Base-by-base conservation (phyloP, 2,329 filamentous ascomycete species). In the Hypoxylon sp. region DNA sequence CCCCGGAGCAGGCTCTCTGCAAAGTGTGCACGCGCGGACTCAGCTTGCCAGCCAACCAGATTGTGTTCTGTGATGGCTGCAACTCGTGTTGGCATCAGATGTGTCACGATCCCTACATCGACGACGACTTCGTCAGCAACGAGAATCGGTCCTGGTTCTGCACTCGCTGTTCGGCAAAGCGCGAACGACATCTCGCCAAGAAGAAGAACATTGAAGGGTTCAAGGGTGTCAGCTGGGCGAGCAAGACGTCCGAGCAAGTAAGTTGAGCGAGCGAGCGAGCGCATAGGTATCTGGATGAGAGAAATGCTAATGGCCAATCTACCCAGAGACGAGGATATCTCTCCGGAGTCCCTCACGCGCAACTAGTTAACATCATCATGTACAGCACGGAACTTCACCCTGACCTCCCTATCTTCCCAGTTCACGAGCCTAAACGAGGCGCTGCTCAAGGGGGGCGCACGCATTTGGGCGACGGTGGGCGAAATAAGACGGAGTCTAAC, bases 61-160 rank as follows among this genome's bases (percentile, higher is more conserved):
- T 95, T 67, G 89, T 94, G 2, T 91, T 92, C 69, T 95, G 90
- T 73, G 89, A 93, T 70, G 85, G 85, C 11, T 95, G 90, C 74
- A 89, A 90, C 67, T 78, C 79, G 20, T 83, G 86, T 30, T 95
- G 90, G 81, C 90, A 95, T 70, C 89, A 91, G 68, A 83, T 84
- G 63, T 95, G 90, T 65, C 90, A 95, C 68, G 81, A 89, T 51
- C 90, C 90, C 1, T 80, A 81, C 6, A 89, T 95, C 53, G 78
- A 80, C n/a, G 81, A 87, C 55, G 82, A 86, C 12, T 82, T 88
- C 13, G 81, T 92, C 35, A 78, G 78, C 25, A 80, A 89, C 53
- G 76, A 84, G 57, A 81, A 83, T 55, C 82, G 82, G 52, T 82
- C 86, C 58, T 94, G 90, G 89, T 82, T 84, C 64, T 94, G 90